Conservation (phyloP, 352 stramenopile genomes). For the Phytophthora sp. region DNA sequence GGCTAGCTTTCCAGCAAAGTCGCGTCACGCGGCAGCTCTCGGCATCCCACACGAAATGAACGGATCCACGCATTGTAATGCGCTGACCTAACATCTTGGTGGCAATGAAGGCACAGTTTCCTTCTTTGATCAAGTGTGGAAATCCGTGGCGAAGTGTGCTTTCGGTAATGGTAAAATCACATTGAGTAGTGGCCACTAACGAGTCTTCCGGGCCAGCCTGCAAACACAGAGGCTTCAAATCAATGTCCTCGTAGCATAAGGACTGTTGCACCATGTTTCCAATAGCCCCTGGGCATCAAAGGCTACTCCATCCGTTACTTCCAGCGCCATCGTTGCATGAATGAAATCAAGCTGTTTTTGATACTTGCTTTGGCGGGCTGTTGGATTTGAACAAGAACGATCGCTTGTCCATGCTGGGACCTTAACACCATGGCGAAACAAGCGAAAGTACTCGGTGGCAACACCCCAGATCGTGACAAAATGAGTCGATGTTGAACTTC, state of each 20-base stretch:
- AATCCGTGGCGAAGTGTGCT: background rate
- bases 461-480: slow-evolving; percentile 5
- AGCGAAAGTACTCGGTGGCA: slow-evolving; percentile 7
- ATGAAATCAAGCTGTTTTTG: slow-evolving; percentile 12
- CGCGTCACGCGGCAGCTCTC: background rate
- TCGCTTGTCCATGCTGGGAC: background rate
- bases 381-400: background rate
- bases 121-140: background rate
- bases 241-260: slow-evolving; percentile 3
- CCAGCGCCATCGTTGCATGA: background rate
- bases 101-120: background rate
- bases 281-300: background rate
- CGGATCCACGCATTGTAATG: background rate
- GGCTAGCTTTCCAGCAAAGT: background rate
- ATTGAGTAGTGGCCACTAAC: background rate
- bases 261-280: slow-evolving; percentile 1
- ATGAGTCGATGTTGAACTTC: slow-evolving; percentile 1
- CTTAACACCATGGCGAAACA: slow-evolving; percentile 7
- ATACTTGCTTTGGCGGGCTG: background rate
- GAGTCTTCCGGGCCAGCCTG: background rate
- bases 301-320: slow-evolving; percentile 1
- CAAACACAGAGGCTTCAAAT: slow-evolving; percentile 4
- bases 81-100: background rate
- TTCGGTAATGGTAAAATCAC: background rate
- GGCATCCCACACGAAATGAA: background rate